A percentile compares a stretch with the other conserved stretches of the same genome.
phyloP scores from a whole-genome alignment of 225 moss, liverwort and hornwort genomes.

The Climacium dendroides region DNA sequence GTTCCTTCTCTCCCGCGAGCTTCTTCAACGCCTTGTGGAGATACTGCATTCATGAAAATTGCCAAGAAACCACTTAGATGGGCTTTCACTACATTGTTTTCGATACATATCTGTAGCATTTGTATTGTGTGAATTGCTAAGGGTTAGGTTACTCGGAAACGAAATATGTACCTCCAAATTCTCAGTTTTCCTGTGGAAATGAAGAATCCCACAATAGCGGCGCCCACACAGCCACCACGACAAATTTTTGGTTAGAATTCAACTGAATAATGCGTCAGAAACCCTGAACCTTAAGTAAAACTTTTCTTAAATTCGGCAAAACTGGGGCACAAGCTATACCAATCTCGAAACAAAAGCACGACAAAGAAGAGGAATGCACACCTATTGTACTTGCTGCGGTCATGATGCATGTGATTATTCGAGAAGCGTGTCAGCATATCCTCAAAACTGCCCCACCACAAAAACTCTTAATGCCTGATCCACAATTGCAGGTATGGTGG shows the following conservation, averaged over 20 bases:
- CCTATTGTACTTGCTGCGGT: slow-evolving; percentile 53
- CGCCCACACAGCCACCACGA: background rate
- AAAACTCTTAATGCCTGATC: background rate
- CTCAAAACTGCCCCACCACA: slow-evolving; percentile 40
- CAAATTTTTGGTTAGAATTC: background rate
- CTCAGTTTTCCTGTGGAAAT: slow-evolving; percentile 18
- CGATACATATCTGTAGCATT: background rate
- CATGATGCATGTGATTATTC: slow-evolving; percentile 52
- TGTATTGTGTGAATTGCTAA: background rate
- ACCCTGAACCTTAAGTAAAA: background rate
- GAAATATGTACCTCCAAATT: slow-evolving; percentile 24
- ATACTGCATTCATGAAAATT: slow-evolving; percentile 6
- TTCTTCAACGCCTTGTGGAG: slow-evolving; percentile 43
- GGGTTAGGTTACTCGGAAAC: background rate
- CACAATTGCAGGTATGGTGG: background rate
- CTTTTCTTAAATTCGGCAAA: background rate
- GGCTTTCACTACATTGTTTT: too few relatives aligned
- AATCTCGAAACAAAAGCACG: background rate
- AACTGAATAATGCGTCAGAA: background rate
- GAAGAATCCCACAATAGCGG: background rate
- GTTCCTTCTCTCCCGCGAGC: slow-evolving; percentile 39
- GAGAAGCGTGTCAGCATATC: slow-evolving; percentile 58
- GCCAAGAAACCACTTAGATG: background rate
- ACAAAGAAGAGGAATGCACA: slow-evolving; percentile 3
- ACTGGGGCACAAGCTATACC: background rate